Percentiles rank a stretch among this genome's conserved stretches.
Evolutionary conservation across 805 yeast genomes (phyloP).

Genomic region (Saccharomyces mikatae): DNA sequence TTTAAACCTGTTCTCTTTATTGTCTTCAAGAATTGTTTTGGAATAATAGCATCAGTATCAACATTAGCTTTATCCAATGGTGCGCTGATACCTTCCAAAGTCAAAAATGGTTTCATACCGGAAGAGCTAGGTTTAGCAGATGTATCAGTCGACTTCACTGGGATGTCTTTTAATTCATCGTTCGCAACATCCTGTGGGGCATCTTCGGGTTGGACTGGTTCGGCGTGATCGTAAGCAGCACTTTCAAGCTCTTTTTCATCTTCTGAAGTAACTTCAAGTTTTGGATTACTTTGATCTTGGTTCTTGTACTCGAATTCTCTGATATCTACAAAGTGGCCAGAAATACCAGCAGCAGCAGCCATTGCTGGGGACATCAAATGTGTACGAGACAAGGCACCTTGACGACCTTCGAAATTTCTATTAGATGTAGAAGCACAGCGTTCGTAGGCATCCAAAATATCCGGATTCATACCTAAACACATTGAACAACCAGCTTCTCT

Average conservation of each 20-base stretch:
- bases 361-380: conserved; percentile 98
- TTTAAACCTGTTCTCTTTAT: conserved; percentile 93
- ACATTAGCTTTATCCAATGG: conserved; percentile 92
- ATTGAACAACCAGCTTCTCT: conserved; percentile 99
- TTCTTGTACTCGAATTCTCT: conserved; percentile 66
- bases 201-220: conserved; percentile 48
- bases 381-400: conserved; percentile 92
- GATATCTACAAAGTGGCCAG: conserved; percentile 85
- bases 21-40: conserved; percentile 95
- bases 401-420: conserved; percentile 98
- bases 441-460: conserved; percentile 87
- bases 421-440: conserved; percentile 98
- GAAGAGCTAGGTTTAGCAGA: conserved; percentile 33
- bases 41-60: conserved; percentile 97
- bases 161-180: conserved; percentile 58
- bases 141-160: conserved; percentile 36
- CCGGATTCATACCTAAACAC: conserved; percentile 99
- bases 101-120: conserved; percentile 69
- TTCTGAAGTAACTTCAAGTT: conserved; percentile 38
- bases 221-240: conserved; percentile 64
- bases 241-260: conserved; percentile 48
- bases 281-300: conserved; percentile 54
- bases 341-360: conserved; percentile 98
- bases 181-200: conserved; percentile 40
- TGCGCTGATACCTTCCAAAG: conserved; percentile 81